Evolutionary conservation across 2,329 filamentous ascomycete species (phyloP).

Genomic region (Seiridium unicorne): DNA sequence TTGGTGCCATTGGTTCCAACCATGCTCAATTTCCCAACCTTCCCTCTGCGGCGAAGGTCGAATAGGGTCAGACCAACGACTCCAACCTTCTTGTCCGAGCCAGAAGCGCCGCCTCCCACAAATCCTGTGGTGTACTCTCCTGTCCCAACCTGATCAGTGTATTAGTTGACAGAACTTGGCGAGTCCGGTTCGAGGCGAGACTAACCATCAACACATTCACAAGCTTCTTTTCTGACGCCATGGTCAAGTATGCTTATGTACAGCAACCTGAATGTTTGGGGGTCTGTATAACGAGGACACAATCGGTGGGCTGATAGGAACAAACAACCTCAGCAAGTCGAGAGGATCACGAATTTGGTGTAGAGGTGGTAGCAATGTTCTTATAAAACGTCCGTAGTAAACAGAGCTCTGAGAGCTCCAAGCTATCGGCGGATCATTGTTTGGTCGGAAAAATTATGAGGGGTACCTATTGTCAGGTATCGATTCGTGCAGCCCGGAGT

Average conservation of each 20-base stretch:
- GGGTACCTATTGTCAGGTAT: background rate
- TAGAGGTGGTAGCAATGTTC: background rate
- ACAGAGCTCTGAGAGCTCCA: background rate
- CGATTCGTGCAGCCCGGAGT: background rate
- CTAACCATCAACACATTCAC: constrained; percentile 69
- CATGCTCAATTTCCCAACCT: constrained; percentile 85
- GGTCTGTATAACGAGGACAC: too few relatives aligned
- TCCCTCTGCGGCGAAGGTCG: constrained; percentile 82
- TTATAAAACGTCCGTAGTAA: background rate
- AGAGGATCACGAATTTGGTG: background rate
- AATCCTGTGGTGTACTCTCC: constrained; percentile 97
- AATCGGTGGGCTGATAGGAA: background rate
- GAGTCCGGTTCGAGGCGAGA: constrained; percentile 4
- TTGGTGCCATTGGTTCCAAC: constrained; percentile 86
- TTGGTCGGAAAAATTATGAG: constrained; percentile 10
- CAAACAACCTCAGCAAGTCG: too few relatives aligned
- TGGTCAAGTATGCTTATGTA: background rate
- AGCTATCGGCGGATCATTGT: constrained; percentile 5
- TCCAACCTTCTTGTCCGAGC: constrained; percentile 93
- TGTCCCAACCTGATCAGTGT: constrained; percentile 66
- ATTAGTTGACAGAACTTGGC: constrained; percentile 12
- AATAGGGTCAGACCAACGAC: constrained; percentile 90
- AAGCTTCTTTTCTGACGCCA: constrained; percentile 35
- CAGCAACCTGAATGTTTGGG: background rate
- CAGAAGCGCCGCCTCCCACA: constrained; percentile 78